These are phyloP conservation scores for Pseudonitzschia delicatissima DNA, from an alignment of 108 stramenopile species.

Conservation along the genomic window DNA sequence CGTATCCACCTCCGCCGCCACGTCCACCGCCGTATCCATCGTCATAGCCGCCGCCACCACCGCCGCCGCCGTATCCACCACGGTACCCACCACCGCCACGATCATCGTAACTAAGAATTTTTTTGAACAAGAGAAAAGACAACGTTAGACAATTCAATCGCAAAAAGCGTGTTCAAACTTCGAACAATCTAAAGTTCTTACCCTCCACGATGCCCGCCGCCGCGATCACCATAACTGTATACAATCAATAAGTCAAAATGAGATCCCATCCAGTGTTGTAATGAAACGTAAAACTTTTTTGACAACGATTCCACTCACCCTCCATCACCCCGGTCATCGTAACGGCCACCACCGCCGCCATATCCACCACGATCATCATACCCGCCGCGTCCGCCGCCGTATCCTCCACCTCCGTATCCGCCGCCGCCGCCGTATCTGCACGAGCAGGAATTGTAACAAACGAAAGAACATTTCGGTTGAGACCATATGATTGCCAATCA, in stretches of 20 bases:
- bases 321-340: conserved; percentile 38
- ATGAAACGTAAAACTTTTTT: too few species aligned
- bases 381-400: conserved; percentile 39
- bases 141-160: background rate
- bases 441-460: background rate
- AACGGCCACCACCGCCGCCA: conserved; percentile 41
- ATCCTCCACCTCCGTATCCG: conserved; percentile 34
- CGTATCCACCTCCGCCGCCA: conserved; percentile 38
- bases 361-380: conserved; percentile 28
- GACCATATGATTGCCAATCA: background rate
- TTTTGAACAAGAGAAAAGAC: background rate
- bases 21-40: conserved; percentile 27
- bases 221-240: conserved; percentile 33
- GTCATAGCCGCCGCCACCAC: conserved; percentile 16
- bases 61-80: conserved; percentile 15
- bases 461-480: background rate
- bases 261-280: background rate
- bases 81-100: conserved; percentile 30
- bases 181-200: conserved; percentile 8
- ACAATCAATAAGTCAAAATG: background rate
- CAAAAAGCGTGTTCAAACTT: background rate
- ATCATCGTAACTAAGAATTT: conserved; percentile 14
- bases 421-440: conserved; percentile 35
- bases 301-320: conserved; percentile 10
- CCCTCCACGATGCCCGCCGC: conserved; percentile 44